Conservation (phyloP, 2,329 filamentous ascomycete genomes). For the Immersiporthe knoxdaviesiana region DNA sequence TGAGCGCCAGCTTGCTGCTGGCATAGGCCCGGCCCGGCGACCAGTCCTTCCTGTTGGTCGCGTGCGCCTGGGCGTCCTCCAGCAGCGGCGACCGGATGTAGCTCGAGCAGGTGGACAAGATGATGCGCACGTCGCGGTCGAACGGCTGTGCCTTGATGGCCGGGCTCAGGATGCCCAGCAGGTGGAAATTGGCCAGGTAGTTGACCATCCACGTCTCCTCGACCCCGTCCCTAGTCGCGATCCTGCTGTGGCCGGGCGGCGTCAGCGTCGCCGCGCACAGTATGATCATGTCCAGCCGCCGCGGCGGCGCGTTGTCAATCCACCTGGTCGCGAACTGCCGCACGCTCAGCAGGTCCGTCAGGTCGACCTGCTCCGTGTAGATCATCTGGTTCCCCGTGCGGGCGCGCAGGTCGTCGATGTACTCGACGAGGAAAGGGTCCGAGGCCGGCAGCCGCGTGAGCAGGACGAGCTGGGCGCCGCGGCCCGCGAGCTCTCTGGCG, state of each 20-base stretch:
- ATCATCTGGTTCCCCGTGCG: conserved; percentile 82
- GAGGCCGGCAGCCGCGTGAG: conserved; percentile 80
- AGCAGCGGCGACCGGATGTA: conserved; percentile 80
- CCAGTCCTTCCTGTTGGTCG: conserved; percentile 53
- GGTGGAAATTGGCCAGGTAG: conserved; percentile 93
- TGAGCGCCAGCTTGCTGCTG: conserved; percentile 76
- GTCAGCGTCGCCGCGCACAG: conserved; percentile 82
- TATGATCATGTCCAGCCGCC: conserved; percentile 87
- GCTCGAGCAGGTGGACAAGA: conserved; percentile 84
- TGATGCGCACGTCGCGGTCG: conserved; percentile 87
- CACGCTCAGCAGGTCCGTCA: conserved; percentile 85
- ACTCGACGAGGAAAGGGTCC: conserved; percentile 90
- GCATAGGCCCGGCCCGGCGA: conserved; percentile 63
- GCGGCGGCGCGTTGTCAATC: conserved; percentile 92
- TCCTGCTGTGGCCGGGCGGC: conserved; percentile 63
- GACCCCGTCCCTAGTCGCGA: conserved; percentile 74
- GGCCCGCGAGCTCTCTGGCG: conserved; percentile 72
- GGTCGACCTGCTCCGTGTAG: conserved; percentile 93
- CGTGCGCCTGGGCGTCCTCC: conserved; percentile 50
- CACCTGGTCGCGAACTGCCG: conserved; percentile 94
- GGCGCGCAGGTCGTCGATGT: conserved; percentile 82
- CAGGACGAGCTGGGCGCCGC: conserved; percentile 89
- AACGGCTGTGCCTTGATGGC: conserved; percentile 89
- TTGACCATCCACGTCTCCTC: conserved; percentile 95
- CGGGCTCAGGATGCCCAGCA: conserved; percentile 87